Percentiles rank a stretch among this genome's conserved stretches.
phyloP scores from a whole-genome alignment of 2,329 filamentous ascomycete species.

The Apiospora hydei region DNA sequence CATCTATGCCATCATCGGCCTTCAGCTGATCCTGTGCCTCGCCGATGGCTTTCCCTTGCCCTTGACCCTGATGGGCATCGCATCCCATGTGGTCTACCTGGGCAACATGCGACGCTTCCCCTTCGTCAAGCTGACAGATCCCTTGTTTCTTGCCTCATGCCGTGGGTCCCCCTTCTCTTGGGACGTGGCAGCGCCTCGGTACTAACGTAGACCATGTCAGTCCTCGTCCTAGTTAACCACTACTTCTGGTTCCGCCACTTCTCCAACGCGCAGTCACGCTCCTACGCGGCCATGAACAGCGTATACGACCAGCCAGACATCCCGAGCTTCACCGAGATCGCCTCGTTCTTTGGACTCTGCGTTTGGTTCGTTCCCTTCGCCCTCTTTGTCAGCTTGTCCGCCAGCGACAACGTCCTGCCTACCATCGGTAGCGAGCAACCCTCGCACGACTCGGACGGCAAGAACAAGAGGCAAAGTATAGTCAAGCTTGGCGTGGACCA shows the following conservation, averaged over 20 bases:
- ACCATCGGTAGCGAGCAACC: slow-evolving; percentile 82
- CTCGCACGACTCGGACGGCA: slow-evolving; percentile 52
- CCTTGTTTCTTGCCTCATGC: slow-evolving; percentile 85
- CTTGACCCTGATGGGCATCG: slow-evolving; percentile 76
- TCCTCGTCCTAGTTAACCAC: slow-evolving; percentile 87
- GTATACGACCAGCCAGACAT: slow-evolving; percentile 69
- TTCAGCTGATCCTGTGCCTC: slow-evolving; percentile 78
- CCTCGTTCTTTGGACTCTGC: slow-evolving; percentile 93
- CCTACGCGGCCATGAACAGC: slow-evolving; percentile 64
- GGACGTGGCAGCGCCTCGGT: background rate
- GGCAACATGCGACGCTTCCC: slow-evolving; percentile 81
- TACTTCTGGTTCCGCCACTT: slow-evolving; percentile 97
- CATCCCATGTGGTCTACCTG: slow-evolving; percentile 84
- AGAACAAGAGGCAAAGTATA: slow-evolving; percentile 67
- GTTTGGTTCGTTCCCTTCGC: slow-evolving; percentile 97
- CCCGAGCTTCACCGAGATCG: slow-evolving; percentile 91
- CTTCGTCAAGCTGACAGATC: slow-evolving; percentile 85
- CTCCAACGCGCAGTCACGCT: slow-evolving; percentile 65
- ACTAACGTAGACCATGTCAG: slow-evolving; percentile 49
- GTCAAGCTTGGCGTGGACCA: slow-evolving; percentile 70
- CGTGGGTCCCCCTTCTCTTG: slow-evolving; percentile 56
- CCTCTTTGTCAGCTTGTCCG: slow-evolving; percentile 91
- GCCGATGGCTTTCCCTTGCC: slow-evolving; percentile 86
- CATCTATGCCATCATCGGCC: slow-evolving; percentile 80
- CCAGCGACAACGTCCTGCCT: slow-evolving; percentile 92